These are phyloP conservation scores for Cymbopogon flexuosus DNA, from an alignment of 202 grass and related monocot species.

Conservation along the genomic window DNA sequence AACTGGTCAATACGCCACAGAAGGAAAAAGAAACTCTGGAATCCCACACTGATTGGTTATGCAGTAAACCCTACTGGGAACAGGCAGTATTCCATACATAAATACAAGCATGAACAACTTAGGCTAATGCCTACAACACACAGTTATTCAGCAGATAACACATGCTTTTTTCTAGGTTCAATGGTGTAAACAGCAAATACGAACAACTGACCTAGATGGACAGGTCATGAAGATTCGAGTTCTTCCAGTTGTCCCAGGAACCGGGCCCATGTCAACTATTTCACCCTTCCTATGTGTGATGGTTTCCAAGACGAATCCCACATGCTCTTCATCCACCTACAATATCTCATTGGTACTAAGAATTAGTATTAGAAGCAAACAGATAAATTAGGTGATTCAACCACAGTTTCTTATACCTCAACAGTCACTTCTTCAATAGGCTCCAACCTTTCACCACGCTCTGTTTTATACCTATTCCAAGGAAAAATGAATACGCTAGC, in stretches of 20 bases:
- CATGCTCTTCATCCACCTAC: slow-evolving; percentile 93
- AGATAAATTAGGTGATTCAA: slow-evolving; percentile 21
- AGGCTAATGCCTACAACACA: not conserved
- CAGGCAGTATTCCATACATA: not conserved
- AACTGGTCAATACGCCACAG: not conserved
- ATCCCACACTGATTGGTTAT: slow-evolving; percentile 12
- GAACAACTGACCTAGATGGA: slow-evolving; percentile 69
- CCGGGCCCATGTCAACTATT: slow-evolving; percentile 93
- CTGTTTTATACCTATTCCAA: slow-evolving; percentile 80
- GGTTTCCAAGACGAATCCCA: slow-evolving; percentile 88
- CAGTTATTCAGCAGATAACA: not conserved
- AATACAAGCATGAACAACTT: not conserved
- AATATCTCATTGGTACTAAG: slow-evolving; percentile 36
- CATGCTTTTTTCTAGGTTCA: not conserved
- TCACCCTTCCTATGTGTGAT: slow-evolving; percentile 86
- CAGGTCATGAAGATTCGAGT: slow-evolving; percentile 80
- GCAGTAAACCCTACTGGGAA: not conserved
- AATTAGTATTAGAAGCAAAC: slow-evolving; percentile 21
- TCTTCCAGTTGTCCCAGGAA: slow-evolving; percentile 70
- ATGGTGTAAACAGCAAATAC: not conserved
- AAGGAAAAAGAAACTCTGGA: not conserved
- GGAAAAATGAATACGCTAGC: slow-evolving; percentile 20
- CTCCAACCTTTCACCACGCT: slow-evolving; percentile 64
- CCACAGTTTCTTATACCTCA: slow-evolving; percentile 56
- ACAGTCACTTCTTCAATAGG: slow-evolving; percentile 99